Evolutionary conservation across 2,329 filamentous ascomycete species (phyloP).

Genomic region (Xenoacremonium recifei): DNA sequence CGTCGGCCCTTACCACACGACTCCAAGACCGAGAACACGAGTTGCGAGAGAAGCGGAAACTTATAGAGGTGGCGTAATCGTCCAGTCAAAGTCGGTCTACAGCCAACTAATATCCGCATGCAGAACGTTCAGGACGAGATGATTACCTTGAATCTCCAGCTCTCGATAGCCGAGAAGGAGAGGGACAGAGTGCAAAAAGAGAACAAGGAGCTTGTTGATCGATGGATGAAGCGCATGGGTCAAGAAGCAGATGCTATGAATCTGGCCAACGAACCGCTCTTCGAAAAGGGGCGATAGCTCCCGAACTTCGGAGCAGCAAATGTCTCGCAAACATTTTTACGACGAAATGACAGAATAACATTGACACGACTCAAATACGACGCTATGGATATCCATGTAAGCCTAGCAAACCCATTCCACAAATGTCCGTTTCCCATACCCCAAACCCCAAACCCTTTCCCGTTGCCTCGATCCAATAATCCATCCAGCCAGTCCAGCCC

Average conservation of each 20-base stretch:
- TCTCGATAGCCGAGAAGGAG: constrained; percentile 81
- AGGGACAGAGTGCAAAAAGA: constrained; percentile 72
- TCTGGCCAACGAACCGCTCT: constrained; percentile 51
- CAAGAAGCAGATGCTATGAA: constrained; percentile 90
- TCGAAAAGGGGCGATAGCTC: constrained; percentile 27
- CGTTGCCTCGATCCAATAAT: constrained; percentile 13
- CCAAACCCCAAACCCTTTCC: constrained; percentile 13
- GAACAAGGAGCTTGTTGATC: constrained; percentile 83
- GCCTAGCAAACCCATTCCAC: constrained; percentile 21
- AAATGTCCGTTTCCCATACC: constrained; percentile 15
- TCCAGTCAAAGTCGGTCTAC: neutral
- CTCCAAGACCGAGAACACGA: constrained; percentile 84
- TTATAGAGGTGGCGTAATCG: constrained; percentile 63
- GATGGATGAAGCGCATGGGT: constrained; percentile 88
- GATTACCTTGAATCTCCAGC: constrained; percentile 79
- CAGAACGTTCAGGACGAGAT: constrained; percentile 90
- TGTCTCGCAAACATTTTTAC: neutral
- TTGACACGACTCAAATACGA: constrained; percentile 16
- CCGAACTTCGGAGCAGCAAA: constrained; percentile 2
- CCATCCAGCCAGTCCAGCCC: too few species aligned
- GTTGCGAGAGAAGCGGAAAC: constrained; percentile 75
- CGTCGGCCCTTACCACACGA: constrained; percentile 59
- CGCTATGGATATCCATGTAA: constrained; percentile 33
- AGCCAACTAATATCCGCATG: constrained; percentile 12
- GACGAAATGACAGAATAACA: constrained; percentile 3